Evolutionary conservation across 2,329 filamentous ascomycete genomes (phyloP).

Genomic region (Aspergillus niger): DNA sequence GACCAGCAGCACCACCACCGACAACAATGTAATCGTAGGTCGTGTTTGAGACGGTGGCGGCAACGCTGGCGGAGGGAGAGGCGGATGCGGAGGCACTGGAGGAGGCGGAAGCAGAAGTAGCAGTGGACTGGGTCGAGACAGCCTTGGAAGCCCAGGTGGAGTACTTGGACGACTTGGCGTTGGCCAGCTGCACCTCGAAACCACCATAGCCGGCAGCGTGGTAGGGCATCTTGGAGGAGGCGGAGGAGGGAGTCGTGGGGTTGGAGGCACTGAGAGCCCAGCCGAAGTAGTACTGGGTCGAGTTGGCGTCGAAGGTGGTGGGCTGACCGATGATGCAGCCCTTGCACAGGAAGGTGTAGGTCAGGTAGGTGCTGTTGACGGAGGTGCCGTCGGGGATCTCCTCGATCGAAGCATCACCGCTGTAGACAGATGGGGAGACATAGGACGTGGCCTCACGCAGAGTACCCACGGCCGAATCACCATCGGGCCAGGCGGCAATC

Average conservation of each 20-base stretch:
- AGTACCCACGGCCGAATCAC: slow-evolving; percentile 15
- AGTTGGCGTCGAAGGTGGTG: slow-evolving; percentile 16
- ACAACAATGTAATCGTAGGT: slow-evolving; percentile 28
- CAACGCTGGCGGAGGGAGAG: slow-evolving; percentile 12
- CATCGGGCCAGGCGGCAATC: slow-evolving; percentile 21
- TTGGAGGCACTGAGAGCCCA: slow-evolving; percentile 20
- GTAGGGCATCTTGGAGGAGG: slow-evolving; percentile 16
- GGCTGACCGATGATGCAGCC: slow-evolving; percentile 19
- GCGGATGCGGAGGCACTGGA: slow-evolving; percentile 8
- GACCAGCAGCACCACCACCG: slow-evolving; percentile 24
- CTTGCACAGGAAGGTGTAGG: slow-evolving; percentile 23
- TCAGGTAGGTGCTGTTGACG: slow-evolving; percentile 22
- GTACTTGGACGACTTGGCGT: slow-evolving; percentile 21
- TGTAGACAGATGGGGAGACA: slow-evolving; percentile 15
- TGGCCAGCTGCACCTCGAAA: slow-evolving; percentile 17
- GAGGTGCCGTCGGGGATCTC: slow-evolving; percentile 20
- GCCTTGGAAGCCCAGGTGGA: slow-evolving; percentile 22
- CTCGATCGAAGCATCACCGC: slow-evolving; percentile 15
- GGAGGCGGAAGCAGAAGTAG: slow-evolving; percentile 11
- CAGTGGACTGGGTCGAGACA: slow-evolving; percentile 3
- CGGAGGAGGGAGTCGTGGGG: slow-evolving; percentile 17
- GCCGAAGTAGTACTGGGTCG: slow-evolving; percentile 19
- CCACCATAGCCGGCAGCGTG: slow-evolving; percentile 21
- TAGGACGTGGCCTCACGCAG: slow-evolving; percentile 18
- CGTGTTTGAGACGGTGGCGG: slow-evolving; percentile 17